Percentiles rank a stretch among this genome's conserved stretches.
phyloP scores from a whole-genome alignment of 164 flowering plant genomes.

The Vitis riparia region DNA sequence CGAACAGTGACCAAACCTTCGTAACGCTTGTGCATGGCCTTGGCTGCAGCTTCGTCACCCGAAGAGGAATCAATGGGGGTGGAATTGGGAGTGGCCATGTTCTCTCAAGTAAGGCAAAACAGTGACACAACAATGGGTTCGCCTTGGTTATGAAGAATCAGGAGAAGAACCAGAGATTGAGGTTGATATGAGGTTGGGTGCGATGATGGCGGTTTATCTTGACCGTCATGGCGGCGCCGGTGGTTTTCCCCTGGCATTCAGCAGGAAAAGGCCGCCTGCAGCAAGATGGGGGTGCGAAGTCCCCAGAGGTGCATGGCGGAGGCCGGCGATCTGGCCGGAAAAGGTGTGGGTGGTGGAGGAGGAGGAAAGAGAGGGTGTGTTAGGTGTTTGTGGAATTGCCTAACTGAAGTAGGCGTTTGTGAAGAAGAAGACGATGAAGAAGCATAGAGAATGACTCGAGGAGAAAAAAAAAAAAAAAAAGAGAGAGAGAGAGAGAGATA shows the following conservation, averaged over 20 bases:
- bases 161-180: not conserved
- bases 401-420: not conserved
- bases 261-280: not conserved
- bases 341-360: not conserved
- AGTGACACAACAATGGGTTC: no score
- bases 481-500: conserved; percentile 4
- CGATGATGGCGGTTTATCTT: no score
- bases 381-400: conserved; percentile 9
- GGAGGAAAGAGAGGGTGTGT: not conserved
- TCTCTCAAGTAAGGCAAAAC: no score
- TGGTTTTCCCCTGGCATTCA: not conserved
- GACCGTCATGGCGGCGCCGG: not conserved
- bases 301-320: conserved; percentile 6
- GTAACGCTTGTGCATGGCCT: conserved; percentile 47
- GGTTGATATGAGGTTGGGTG: not conserved
- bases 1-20: conserved; percentile 51
- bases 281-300: not conserved
- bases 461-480: no score
- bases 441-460: not conserved
- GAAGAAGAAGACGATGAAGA: conserved; percentile 8
- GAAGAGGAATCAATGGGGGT: conserved; percentile 15
- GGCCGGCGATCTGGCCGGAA: not conserved
- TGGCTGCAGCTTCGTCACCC: conserved; percentile 23
- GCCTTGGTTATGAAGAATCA: not conserved
- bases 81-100: conserved; percentile 25